These are phyloP conservation scores for Penicillium chermesinum DNA, from an alignment of 495 filamentous ascomycete genomes.

Conservation along the genomic window DNA sequence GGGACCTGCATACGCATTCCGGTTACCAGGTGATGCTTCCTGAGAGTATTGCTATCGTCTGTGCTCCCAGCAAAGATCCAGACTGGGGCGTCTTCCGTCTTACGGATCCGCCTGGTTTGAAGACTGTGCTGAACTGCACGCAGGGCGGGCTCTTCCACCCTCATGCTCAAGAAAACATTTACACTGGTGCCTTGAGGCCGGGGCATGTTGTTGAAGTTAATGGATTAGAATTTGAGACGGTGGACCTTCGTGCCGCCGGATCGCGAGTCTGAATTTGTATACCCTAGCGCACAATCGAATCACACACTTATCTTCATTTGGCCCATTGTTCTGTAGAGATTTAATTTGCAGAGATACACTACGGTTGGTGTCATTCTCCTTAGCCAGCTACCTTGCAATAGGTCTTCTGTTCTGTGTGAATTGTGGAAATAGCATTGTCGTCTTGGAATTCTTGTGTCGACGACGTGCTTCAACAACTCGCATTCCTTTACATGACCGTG, in stretches of 20 bases:
- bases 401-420: too few relatives aligned
- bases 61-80: slow-evolving; percentile 74
- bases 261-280: slow-evolving; percentile 7
- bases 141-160: slow-evolving; percentile 80
- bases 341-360: too few relatives aligned
- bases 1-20: slow-evolving; percentile 87
- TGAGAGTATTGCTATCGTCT: slow-evolving; percentile 95
- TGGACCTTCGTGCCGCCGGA: slow-evolving; percentile 62
- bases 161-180: slow-evolving; percentile 65
- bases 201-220: slow-evolving; percentile 83
- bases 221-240: slow-evolving; percentile 68
- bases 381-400: too few relatives aligned
- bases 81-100: slow-evolving; percentile 91
- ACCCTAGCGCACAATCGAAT: slow-evolving; percentile 11
- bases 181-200: slow-evolving; percentile 73
- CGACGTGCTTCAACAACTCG: too few relatives aligned
- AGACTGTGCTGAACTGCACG: slow-evolving; percentile 69
- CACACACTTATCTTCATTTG: slow-evolving; percentile 3
- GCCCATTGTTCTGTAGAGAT: neutral
- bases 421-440: too few relatives aligned
- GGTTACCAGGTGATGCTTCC: slow-evolving; percentile 92
- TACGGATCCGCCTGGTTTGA: slow-evolving; percentile 85
- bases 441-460: too few relatives aligned
- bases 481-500: too few relatives aligned
- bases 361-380: too few relatives aligned